Percentiles rank a stretch among this genome's conserved stretches.
Evolutionary conservation across 164 flowering plant species (phyloP).

Genomic region (Vitis rotundifolia): DNA sequence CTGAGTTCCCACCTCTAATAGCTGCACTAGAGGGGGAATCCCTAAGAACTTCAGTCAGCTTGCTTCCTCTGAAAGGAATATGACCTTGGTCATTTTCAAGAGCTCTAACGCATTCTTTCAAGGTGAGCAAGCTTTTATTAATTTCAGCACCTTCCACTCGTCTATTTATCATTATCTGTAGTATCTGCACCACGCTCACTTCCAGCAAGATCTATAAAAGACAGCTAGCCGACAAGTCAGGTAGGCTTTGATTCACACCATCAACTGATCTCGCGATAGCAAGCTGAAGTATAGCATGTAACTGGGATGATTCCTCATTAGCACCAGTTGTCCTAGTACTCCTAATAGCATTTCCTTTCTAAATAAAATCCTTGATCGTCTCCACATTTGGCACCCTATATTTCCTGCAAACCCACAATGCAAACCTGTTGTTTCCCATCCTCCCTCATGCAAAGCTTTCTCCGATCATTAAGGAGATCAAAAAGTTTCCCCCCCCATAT

Average conservation of each 20-base stretch:
- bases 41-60: slow-evolving; percentile 87
- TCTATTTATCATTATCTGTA: slow-evolving; percentile 94
- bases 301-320: slow-evolving; percentile 95
- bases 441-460: slow-evolving; percentile 94
- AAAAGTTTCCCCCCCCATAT: slow-evolving; percentile 92
- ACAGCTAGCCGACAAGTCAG: slow-evolving; percentile 84
- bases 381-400: slow-evolving; percentile 74
- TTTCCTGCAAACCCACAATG: slow-evolving; percentile 93
- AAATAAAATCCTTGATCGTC: slow-evolving; percentile 72
- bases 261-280: slow-evolving; percentile 72
- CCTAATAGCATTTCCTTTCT: slow-evolving; percentile 81
- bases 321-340: slow-evolving; percentile 98
- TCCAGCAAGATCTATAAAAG: slow-evolving; percentile 98
- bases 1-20: slow-evolving; percentile 74
- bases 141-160: no score
- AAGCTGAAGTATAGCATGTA: slow-evolving; percentile 97
- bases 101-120: slow-evolving; percentile 91
- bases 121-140: no score
- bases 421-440: slow-evolving; percentile 96
- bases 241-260: slow-evolving; percentile 78
- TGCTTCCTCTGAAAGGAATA: slow-evolving; percentile 96
- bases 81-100: slow-evolving; percentile 94
- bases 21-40: slow-evolving; percentile 92
- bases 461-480: slow-evolving; percentile 89
- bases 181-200: slow-evolving; percentile 99